Evolutionary conservation across 2,329 filamentous ascomycete genomes (phyloP).

Genomic region (Rutstroemia sp.): DNA sequence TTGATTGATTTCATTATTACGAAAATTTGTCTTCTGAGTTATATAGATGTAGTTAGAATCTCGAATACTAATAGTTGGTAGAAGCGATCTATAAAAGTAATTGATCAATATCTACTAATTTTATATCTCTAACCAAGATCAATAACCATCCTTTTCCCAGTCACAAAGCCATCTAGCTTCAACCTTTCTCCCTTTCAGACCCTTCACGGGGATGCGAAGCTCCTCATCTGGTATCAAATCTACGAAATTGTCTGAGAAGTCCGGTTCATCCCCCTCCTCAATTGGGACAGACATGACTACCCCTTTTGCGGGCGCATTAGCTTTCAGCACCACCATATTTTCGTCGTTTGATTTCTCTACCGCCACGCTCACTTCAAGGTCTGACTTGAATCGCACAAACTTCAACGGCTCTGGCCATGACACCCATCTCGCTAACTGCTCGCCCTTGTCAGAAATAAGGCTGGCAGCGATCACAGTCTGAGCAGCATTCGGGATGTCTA

Average conservation of each 20-base stretch:
- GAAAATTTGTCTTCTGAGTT: no score
- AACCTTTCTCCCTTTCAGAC: constrained; percentile 38
- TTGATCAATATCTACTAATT: not conserved
- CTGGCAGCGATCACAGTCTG: constrained; percentile 53
- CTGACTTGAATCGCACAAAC: constrained; percentile 50
- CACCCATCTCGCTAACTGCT: constrained; percentile 51
- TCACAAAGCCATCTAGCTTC: constrained; percentile 43
- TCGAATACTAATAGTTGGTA: no score
- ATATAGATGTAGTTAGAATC: no score
- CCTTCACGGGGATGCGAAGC: constrained; percentile 43
- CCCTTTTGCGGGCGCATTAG: constrained; percentile 58
- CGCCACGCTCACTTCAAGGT: constrained; percentile 36
- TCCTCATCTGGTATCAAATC: constrained; percentile 59
- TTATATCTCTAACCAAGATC: not conserved
- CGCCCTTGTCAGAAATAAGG: constrained; percentile 36
- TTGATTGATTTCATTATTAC: no score
- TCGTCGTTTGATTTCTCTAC: constrained; percentile 20
- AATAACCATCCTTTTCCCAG: constrained; percentile 15
- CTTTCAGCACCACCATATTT: constrained; percentile 40
- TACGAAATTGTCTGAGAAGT: constrained; percentile 60
- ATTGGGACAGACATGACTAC: constrained; percentile 34
- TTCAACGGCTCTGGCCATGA: constrained; percentile 68
- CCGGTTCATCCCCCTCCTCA: constrained; percentile 47
- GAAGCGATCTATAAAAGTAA: no score
- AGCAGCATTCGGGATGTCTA: constrained; percentile 45